These are phyloP conservation scores for Hanseniaspora sp. DNA, from an alignment of 1,139 yeast species.

Conservation along the genomic window DNA sequence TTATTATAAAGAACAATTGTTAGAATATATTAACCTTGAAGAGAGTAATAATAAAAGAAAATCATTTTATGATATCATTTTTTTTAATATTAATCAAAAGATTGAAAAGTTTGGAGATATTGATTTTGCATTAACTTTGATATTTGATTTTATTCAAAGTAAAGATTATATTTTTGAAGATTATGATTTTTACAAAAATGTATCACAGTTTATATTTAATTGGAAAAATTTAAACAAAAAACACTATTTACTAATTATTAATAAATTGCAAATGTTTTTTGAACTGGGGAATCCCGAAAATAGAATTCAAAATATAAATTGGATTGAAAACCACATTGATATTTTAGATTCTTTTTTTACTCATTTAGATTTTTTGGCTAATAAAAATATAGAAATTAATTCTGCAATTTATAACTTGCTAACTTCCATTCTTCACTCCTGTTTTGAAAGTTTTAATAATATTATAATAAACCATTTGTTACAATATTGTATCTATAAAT, in stretches of 20 bases:
- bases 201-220: background rate
- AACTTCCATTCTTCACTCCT: background rate
- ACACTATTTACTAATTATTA: background rate
- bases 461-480: background rate
- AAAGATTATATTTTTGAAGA: background rate
- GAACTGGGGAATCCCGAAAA: background rate
- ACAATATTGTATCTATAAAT: constrained; percentile 3
- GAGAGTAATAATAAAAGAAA: background rate
- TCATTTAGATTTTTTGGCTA: background rate
- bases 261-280: background rate
- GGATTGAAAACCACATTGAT: constrained; percentile 6
- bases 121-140: background rate
- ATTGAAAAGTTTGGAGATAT: background rate
- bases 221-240: background rate
- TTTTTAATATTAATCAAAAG: background rate
- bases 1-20: background rate
- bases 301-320: background rate
- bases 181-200: background rate
- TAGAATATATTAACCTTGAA: background rate
- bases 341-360: constrained; percentile 6
- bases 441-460: background rate
- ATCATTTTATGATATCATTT: background rate
- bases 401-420: background rate
- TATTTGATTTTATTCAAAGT: background rate
- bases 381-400: background rate